phyloP scores from a whole-genome alignment of 306 rosid genomes.

The Fragaria vesca region DNA sequence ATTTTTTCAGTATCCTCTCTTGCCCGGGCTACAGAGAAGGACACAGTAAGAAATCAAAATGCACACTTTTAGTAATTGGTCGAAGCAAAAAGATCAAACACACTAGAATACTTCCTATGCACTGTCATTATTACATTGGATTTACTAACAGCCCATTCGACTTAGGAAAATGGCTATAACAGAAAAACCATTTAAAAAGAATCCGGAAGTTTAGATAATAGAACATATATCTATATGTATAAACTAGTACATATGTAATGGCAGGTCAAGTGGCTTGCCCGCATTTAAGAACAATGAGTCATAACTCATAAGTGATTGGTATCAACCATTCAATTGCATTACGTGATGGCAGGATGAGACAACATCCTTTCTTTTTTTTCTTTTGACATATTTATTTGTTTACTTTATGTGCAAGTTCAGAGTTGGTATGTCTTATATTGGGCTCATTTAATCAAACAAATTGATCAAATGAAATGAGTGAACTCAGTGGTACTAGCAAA shows the following conservation, averaged over 20 bases:
- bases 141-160: neutral
- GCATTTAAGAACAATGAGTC: neutral
- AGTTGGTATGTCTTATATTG: neutral
- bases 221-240: neutral
- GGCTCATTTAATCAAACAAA: neutral
- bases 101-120: neutral
- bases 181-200: neutral
- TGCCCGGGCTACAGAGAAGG: constrained; percentile 70
- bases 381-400: neutral
- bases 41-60: constrained; percentile 17
- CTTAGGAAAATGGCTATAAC: neutral
- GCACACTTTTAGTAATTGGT: neutral
- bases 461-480: neutral
- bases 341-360: neutral
- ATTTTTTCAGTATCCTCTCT: constrained; percentile 79
- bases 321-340: neutral
- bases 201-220: neutral
- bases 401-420: neutral
- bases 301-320: neutral
- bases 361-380: neutral
- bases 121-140: neutral
- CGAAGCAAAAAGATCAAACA: neutral
- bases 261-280: neutral
- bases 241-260: neutral
- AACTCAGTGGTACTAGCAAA: neutral